phyloP scores from a whole-genome alignment of 805 yeast species.

The Kuraishia cidri region DNA sequence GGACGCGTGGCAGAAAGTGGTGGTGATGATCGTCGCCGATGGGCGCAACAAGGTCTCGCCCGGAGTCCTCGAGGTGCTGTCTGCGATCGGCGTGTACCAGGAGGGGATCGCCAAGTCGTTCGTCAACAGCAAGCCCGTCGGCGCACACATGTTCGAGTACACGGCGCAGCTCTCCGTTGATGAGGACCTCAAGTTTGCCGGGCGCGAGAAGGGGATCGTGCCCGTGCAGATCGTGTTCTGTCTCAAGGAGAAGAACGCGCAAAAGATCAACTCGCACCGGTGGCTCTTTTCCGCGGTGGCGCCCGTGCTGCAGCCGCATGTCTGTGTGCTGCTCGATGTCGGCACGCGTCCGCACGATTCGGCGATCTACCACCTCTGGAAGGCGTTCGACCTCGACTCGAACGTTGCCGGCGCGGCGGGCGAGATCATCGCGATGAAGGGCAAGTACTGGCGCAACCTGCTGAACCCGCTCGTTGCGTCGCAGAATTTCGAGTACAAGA shows the following conservation, averaged over 20 bases:
- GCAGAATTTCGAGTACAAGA: constrained; percentile 92
- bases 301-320: constrained; percentile 87
- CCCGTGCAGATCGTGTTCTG: constrained; percentile 95
- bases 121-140: constrained; percentile 86
- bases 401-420: constrained; percentile 99
- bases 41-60: constrained; percentile 87
- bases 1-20: constrained; percentile 95
- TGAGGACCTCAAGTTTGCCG: constrained; percentile 80
- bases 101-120: constrained; percentile 94
- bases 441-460: constrained; percentile 74
- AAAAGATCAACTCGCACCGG: constrained; percentile 94
- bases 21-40: constrained; percentile 85
- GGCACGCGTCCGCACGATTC: constrained; percentile 91
- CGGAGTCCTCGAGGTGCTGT: constrained; percentile 77
- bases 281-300: constrained; percentile 96
- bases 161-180: constrained; percentile 94
- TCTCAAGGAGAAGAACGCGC: constrained; percentile 83
- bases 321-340: constrained; percentile 85
- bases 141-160: constrained; percentile 91
- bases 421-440: constrained; percentile 92
- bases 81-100: constrained; percentile 95
- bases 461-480: constrained; percentile 91
- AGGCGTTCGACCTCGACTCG: constrained; percentile 92
- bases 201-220: constrained; percentile 81
- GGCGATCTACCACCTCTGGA: constrained; percentile 92